phyloP scores from a whole-genome alignment of 202 grass and related monocot genomes.

The Dendrocalamus latiflorus region DNA sequence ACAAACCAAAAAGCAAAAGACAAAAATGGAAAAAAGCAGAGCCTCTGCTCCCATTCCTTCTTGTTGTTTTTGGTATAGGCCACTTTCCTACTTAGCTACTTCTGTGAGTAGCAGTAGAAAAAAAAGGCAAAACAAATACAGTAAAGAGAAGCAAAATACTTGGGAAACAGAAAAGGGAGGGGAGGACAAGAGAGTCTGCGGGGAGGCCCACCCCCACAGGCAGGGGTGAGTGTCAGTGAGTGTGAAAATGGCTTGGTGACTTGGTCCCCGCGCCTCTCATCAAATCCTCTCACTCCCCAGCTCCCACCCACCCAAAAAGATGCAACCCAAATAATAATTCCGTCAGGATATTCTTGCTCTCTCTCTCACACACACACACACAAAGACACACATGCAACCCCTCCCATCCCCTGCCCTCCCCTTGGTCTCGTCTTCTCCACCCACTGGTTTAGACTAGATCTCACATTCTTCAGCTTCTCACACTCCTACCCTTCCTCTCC shows the following conservation, averaged over 20 bases:
- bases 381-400: background rate
- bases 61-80: background rate
- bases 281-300: constrained; percentile 16
- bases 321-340: constrained; percentile 7
- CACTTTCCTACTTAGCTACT: background rate
- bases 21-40: no score
- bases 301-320: background rate
- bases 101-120: background rate
- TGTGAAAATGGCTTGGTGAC: constrained; percentile 20
- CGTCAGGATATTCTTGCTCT: constrained; percentile 37
- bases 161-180: background rate
- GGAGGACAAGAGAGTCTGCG: constrained; percentile 5
- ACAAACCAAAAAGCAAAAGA: no score
- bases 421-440: background rate
- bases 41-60: background rate
- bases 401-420: no score
- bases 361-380: background rate
- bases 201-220: background rate
- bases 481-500: background rate
- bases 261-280: constrained; percentile 21
- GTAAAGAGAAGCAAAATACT: background rate
- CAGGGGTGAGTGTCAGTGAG: constrained; percentile 34
- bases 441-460: constrained; percentile 28
- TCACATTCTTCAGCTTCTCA: constrained; percentile 25
- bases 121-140: background rate